These are phyloP conservation scores for Penicillium arizonense DNA, from an alignment of 495 filamentous ascomycete species.

Conservation along the genomic window DNA sequence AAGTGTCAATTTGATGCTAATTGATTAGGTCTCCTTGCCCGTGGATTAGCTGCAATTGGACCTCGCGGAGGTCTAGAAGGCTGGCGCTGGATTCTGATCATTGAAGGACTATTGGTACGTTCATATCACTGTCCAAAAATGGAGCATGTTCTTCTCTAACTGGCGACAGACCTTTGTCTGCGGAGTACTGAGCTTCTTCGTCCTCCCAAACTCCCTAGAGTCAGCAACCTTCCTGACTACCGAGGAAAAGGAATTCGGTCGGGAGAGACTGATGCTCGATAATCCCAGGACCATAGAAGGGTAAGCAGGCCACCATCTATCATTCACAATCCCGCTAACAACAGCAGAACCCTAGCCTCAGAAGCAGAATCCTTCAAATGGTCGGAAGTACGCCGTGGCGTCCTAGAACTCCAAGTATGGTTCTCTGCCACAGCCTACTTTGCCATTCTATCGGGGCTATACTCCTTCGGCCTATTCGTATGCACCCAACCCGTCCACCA, in stretches of 20 bases:
- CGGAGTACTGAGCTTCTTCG: constrained; percentile 49
- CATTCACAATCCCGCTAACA: background rate
- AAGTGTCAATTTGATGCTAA: background rate
- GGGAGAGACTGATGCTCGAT: constrained; percentile 36
- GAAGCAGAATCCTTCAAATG: constrained; percentile 38
- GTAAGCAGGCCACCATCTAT: constrained; percentile 15
- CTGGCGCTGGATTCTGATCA: constrained; percentile 66
- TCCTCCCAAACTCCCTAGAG: constrained; percentile 53
- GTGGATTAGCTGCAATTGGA: constrained; percentile 64
- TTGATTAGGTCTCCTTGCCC: constrained; percentile 58
- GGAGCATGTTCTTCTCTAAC: background rate
- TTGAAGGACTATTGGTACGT: constrained; percentile 58
- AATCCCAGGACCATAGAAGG: constrained; percentile 32
- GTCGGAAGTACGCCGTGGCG: constrained; percentile 42
- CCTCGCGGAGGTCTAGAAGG: constrained; percentile 45
- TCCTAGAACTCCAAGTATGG: constrained; percentile 38
- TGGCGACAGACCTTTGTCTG: constrained; percentile 47
- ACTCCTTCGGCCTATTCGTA: constrained; percentile 47
- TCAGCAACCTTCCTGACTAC: constrained; percentile 50
- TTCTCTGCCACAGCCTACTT: constrained; percentile 44
- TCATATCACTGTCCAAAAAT: background rate
- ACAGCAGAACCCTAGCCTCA: constrained; percentile 16
- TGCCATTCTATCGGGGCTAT: constrained; percentile 41
- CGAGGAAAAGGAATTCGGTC: constrained; percentile 47
- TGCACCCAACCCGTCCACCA: background rate